Base-by-base conservation (phyloP, 2,329 filamentous ascomycete species). In the Diaporthe citri region DNA sequence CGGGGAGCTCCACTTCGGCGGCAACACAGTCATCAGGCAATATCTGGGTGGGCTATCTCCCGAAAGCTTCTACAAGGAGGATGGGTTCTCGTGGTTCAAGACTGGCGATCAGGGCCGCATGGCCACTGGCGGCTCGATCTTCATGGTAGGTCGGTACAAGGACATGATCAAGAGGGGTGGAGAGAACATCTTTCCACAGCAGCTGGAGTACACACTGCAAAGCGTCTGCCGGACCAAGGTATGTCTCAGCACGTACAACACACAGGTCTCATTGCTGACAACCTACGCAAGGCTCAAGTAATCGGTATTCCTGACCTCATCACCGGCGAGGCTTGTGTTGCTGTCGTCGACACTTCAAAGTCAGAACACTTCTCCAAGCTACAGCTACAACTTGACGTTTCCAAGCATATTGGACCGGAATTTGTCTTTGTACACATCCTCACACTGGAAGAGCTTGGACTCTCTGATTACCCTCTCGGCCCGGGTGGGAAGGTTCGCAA, bases 131-230 rank as follows among this genome's bases (percentile, higher is more conserved):
- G 64, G 64, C 4, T 52, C 64, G 2, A 52, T 67, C n/a, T 67
- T 67, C 64, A 67, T 67, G 64, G 46, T 67, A 0, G 64, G 64
- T 12, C 31, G 64, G 4, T 67, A 67, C n/a, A 67, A 67, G n/a
- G 64, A 67, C 15, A 67, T 67, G 64, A 67, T 67, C 34, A 67
- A 67, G 46, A n/a, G 64, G 12, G 64, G 64, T 7, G 64, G 64
- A 2, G 64, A 67, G 48, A 67, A 67, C 12, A 67, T 67, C 9
- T 67, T 67, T 7, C 64, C 64, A 20, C 64, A 67, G 22, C 64
- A 67, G 31, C 31, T 67, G 13, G 64, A 67, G 34, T 67, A 67
- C 34, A 67, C 46, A 2, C 31, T 67, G 13, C 31, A 39, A 28
- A 67, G 4, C 8, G 15, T 52, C 7, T 67, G 64, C 34, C 9